A percentile compares a stretch with the other conserved stretches of the same genome.
Evolutionary conservation across 2,329 filamentous ascomycete species (phyloP).

Genomic region (Penicillium hesseltinei): DNA sequence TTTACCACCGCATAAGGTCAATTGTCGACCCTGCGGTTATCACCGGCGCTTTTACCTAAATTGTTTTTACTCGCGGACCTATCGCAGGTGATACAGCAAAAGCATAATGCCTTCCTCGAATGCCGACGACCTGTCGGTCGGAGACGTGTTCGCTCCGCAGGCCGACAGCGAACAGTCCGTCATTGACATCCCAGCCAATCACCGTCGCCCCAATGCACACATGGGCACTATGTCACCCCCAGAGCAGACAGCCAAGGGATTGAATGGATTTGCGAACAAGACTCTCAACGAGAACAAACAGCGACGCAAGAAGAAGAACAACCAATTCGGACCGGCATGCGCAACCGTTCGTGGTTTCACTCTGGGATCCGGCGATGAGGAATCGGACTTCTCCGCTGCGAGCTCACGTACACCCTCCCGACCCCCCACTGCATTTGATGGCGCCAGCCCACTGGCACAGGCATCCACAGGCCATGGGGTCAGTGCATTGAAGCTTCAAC

Average conservation of each 20-base stretch:
- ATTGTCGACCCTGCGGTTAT: slow-evolving; percentile 11
- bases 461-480: slow-evolving; percentile 65
- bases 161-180: slow-evolving; percentile 32
- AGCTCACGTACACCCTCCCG: slow-evolving; percentile 29
- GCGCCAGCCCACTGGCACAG: slow-evolving; percentile 50
- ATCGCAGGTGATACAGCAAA: not conserved
- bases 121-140: slow-evolving; percentile 38
- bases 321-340: slow-evolving; percentile 30
- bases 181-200: slow-evolving; percentile 24
- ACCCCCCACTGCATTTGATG: slow-evolving; percentile 17
- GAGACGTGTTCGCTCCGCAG: slow-evolving; percentile 42
- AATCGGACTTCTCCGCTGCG: slow-evolving; percentile 45
- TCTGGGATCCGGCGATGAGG: slow-evolving; percentile 45
- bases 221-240: slow-evolving; percentile 28
- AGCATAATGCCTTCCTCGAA: slow-evolving; percentile 25
- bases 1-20: slow-evolving; percentile 7
- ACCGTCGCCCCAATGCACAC: slow-evolving; percentile 26
- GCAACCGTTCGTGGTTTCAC: slow-evolving; percentile 47
- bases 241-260: slow-evolving; percentile 15
- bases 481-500: slow-evolving; percentile 74
- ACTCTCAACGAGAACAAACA: slow-evolving; percentile 29
- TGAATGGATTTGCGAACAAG: slow-evolving; percentile 30
- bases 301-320: slow-evolving; percentile 44
- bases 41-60: slow-evolving; percentile 1
- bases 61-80: not conserved